phyloP scores from a whole-genome alignment of 192 early-diverging fungal species.

The Backusella psychrophila region DNA sequence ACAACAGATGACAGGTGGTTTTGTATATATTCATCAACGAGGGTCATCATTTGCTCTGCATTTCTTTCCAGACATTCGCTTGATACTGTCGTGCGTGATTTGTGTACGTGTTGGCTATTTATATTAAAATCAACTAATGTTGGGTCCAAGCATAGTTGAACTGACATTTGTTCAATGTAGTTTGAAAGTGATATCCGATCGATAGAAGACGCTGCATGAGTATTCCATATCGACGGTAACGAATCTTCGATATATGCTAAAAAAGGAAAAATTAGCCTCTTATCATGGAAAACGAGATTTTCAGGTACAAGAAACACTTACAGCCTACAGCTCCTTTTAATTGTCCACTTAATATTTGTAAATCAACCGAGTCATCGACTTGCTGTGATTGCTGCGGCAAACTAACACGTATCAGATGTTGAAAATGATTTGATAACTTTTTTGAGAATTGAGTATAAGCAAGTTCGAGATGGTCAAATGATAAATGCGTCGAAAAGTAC shows the following conservation, averaged over 20 bases:
- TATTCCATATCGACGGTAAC: background rate
- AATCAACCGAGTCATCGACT: background rate
- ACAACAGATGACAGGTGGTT: background rate
- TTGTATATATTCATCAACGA: slow-evolving; percentile 1
- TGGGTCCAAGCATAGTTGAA: background rate
- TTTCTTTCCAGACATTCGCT: background rate
- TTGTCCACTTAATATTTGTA: background rate
- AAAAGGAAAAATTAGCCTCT: background rate
- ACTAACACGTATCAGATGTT: background rate
- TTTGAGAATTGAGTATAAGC: background rate
- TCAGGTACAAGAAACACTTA: slow-evolving; percentile 2
- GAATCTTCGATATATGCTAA: slow-evolving; percentile 9
- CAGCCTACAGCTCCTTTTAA: slow-evolving; percentile 8
- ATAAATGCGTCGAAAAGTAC: slow-evolving; percentile 4
- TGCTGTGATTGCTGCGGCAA: background rate
- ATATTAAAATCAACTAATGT: background rate
- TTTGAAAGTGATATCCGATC: background rate
- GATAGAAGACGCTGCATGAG: background rate
- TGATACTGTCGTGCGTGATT: background rate
- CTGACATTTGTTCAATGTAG: background rate
- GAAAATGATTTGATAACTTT: background rate
- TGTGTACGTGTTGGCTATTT: background rate
- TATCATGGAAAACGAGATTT: background rate
- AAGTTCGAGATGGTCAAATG: background rate
- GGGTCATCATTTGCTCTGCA: background rate